Percentiles rank a stretch among this genome's conserved stretches.
phyloP scores from a whole-genome alignment of 495 filamentous ascomycete genomes.

The Barbatosphaeria neglecta region DNA sequence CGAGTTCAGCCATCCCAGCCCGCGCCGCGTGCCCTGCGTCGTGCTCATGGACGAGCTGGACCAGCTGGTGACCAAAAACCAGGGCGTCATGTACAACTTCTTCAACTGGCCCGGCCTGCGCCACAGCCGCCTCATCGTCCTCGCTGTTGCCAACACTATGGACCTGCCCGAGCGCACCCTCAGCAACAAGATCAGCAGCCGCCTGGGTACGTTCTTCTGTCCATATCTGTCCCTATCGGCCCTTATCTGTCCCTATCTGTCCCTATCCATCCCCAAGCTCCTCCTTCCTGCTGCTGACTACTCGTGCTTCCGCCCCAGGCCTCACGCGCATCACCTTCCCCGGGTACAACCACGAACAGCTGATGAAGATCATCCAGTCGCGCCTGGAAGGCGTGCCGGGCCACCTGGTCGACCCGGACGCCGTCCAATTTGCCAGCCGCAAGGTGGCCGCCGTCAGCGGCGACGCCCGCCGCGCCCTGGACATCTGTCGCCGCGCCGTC shows the following conservation, averaged over 20 bases:
- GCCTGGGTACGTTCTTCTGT: slow-evolving; percentile 52
- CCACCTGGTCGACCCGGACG: slow-evolving; percentile 83
- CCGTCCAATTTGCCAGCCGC: slow-evolving; percentile 87
- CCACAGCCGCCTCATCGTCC: slow-evolving; percentile 84
- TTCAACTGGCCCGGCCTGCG: slow-evolving; percentile 98
- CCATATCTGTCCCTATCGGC: too few species aligned
- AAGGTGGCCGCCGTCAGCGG: slow-evolving; percentile 96
- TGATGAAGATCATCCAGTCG: slow-evolving; percentile 95
- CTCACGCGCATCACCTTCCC: slow-evolving; percentile 91
- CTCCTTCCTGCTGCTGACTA: background rate
- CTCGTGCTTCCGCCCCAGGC: slow-evolving; percentile 18
- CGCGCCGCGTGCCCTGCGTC: slow-evolving; percentile 86
- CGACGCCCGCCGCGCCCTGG: slow-evolving; percentile 82
- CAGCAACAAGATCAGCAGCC: slow-evolving; percentile 93
- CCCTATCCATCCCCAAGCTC: too few species aligned
- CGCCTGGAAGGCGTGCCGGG: slow-evolving; percentile 78
- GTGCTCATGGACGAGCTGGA: slow-evolving; percentile 99
- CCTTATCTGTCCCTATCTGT: too few species aligned
- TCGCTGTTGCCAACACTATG: slow-evolving; percentile 99
- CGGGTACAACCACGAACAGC: slow-evolving; percentile 90
- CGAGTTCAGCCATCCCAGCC: slow-evolving; percentile 83
- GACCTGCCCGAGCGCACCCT: slow-evolving; percentile 93
- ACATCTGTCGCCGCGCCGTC: slow-evolving; percentile 92
- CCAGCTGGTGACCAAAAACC: slow-evolving; percentile 93
- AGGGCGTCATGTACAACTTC: slow-evolving; percentile 99